phyloP scores from a whole-genome alignment of 176 grass and related monocot species.

The Musa beccarii region DNA sequence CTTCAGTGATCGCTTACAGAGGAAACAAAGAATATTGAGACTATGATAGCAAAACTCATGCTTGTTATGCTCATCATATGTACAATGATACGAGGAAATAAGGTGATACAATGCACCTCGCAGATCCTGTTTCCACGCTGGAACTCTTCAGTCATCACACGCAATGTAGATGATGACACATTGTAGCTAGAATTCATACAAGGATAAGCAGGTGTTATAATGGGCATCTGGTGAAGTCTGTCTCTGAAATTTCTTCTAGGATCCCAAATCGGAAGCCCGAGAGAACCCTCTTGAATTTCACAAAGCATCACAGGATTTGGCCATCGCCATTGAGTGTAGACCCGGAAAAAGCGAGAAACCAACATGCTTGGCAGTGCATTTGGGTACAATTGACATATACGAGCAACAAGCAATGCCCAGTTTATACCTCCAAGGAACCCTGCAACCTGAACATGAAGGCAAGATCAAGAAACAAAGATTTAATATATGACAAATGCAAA shows the following conservation, averaged over 20 bases:
- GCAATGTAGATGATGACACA: constrained; percentile 64
- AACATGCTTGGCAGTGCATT: constrained; percentile 82
- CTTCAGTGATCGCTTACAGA: too few relatives aligned
- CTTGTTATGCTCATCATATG: background rate
- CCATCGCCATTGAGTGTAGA: constrained; percentile 90
- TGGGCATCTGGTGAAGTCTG: constrained; percentile 83
- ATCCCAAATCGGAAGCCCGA: constrained; percentile 91
- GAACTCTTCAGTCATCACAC: constrained; percentile 83
- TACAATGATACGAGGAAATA: background rate
- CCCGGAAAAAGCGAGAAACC: constrained; percentile 84
- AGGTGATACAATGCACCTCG: constrained; percentile 40
- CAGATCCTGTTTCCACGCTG: constrained; percentile 58
- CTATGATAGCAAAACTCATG: background rate
- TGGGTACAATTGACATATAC: constrained; percentile 91
- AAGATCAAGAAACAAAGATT: background rate
- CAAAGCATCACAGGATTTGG: constrained; percentile 96
- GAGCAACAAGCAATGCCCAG: constrained; percentile 88
- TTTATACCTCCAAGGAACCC: constrained; percentile 99
- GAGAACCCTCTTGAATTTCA: constrained; percentile 64
- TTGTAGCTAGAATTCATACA: constrained; percentile 98
- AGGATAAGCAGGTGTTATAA: constrained; percentile 96
- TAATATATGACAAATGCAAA: background rate
- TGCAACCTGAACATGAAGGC: constrained; percentile 49
- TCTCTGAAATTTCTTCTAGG: constrained; percentile 84
- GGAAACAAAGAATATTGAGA: too few relatives aligned